Percentiles rank a stretch among this genome's conserved stretches.
phyloP scores from a whole-genome alignment of 1,139 yeast species.

The Kodamaea arcana region DNA sequence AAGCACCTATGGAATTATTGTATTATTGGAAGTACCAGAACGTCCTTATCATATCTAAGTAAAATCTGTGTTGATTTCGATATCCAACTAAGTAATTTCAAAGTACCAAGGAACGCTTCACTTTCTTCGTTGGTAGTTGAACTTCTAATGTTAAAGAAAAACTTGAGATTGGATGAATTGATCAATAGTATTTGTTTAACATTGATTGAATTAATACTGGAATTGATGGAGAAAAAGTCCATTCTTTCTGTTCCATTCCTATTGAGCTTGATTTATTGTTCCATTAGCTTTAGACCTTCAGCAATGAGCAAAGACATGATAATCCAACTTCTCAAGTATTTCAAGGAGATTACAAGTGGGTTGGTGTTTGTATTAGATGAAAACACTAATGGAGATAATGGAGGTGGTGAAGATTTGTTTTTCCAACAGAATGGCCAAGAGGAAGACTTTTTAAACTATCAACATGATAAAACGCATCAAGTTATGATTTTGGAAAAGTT shows the following conservation, averaged over 20 bases:
- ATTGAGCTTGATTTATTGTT: slow-evolving; percentile 48
- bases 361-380: slow-evolving; percentile 24
- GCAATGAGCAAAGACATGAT: slow-evolving; percentile 43
- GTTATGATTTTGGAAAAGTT: slow-evolving; percentile 46
- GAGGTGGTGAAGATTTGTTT: slow-evolving; percentile 31
- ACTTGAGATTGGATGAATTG: slow-evolving; percentile 42
- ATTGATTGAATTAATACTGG: slow-evolving; percentile 31
- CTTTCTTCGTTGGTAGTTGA: slow-evolving; percentile 29
- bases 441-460: slow-evolving; percentile 10
- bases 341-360: slow-evolving; percentile 18
- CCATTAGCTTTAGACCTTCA: slow-evolving; percentile 52
- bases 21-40: slow-evolving; percentile 47
- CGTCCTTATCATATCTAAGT: slow-evolving; percentile 48
- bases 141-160: slow-evolving; percentile 39
- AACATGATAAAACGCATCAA: slow-evolving; percentile 38
- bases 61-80: slow-evolving; percentile 40
- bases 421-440: slow-evolving; percentile 6
- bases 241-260: slow-evolving; percentile 51
- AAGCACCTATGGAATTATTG: slow-evolving; percentile 37
- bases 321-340: slow-evolving; percentile 14
- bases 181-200: slow-evolving; percentile 37
- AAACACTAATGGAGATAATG: slow-evolving; percentile 6
- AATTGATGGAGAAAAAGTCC: slow-evolving; percentile 20
- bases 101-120: slow-evolving; percentile 27
- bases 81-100: slow-evolving; percentile 26